Base-by-base conservation (phyloP, 2,329 filamentous ascomycete species). In the Xylariaceae sp. region DNA sequence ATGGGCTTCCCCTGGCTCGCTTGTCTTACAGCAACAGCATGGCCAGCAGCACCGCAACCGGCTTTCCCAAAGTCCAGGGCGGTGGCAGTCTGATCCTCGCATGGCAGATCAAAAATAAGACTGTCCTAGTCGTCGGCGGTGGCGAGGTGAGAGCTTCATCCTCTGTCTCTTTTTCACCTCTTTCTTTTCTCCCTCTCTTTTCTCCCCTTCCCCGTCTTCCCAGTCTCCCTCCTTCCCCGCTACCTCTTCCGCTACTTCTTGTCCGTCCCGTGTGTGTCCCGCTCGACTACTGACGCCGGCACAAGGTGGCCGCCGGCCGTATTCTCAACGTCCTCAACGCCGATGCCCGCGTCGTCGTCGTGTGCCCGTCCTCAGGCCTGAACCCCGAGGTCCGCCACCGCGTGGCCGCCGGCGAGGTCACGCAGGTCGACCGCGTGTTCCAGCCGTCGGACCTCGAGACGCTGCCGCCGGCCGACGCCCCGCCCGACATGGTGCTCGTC, bases 271-370 rank as follows among this genome's bases (percentile, higher is more conserved):
- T n/a, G n/a, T n/a, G n/a, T n/a, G n/a, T n/a, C n/a, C n/a, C n/a
- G n/a, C n/a, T n/a, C n/a, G n/a, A n/a, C n/a, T n/a, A n/a, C n/a
- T n/a, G n/a, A n/a, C n/a, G n/a, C n/a, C n/a, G n/a, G n/a, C n/a
- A n/a, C n/a, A n/a, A 96, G 92, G 92, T 98, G 45, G 92, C 92
- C 39, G 89, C 92, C 35, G 89, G 90, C 36, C 86, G 92, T 40
- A 94, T 98, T 50, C 72, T 95, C 40, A 86, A 94, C 63, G 81
- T 90, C 40, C 86, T 56, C 62, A 93, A 95, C 57, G 92, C 92
- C 60, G 90, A 96, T 52, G 92, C 90, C 53, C 75, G 77, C 56
- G 85, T 98, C 36, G 90, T 82, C 14, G 80, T 96, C 42, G 77
- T 96, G 18, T 86, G 80, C 42, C 92, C 92, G 2, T 63, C 74